phyloP scores from a whole-genome alignment of 2,329 filamentous ascomycete genomes.

The Volutella citrinella region DNA sequence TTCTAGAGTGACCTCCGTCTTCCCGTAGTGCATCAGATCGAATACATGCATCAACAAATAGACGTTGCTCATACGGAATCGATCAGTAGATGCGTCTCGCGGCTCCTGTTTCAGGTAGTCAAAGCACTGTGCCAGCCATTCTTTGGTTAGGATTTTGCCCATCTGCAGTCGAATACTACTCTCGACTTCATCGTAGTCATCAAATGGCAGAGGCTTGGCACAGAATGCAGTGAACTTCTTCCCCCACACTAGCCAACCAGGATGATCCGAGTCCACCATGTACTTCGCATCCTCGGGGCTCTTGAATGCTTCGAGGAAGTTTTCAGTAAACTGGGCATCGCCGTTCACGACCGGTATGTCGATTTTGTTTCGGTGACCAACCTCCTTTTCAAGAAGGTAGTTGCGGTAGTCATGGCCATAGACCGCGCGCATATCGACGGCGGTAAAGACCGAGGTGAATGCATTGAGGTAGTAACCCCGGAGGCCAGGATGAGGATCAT shows the following conservation, averaged over 20 bases:
- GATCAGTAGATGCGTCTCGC: conserved; percentile 73
- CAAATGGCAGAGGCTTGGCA: conserved; percentile 66
- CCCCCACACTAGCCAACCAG: conserved; percentile 95
- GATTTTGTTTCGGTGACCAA: conserved; percentile 69
- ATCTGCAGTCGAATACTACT: conserved; percentile 72
- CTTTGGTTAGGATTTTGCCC: conserved; percentile 71
- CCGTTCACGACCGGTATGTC: conserved; percentile 70
- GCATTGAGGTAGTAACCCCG: conserved; percentile 78
- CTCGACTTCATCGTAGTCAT: conserved; percentile 77
- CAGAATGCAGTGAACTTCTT: conserved; percentile 79
- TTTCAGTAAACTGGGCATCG: conserved; percentile 73
- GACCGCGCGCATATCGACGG: conserved; percentile 80
- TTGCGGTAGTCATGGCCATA: conserved; percentile 86
- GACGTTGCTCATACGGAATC: conserved; percentile 85
- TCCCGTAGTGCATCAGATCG: conserved; percentile 78
- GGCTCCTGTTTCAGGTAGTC: conserved; percentile 96
- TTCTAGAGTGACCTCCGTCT: conserved; percentile 75
- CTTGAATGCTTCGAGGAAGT: conserved; percentile 75
- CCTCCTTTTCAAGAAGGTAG: conserved; percentile 77
- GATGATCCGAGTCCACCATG: conserved; percentile 87
- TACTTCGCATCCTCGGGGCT: conserved; percentile 68
- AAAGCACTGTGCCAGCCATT: conserved; percentile 88
- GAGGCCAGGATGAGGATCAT: conserved; percentile 86
- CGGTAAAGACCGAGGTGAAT: conserved; percentile 73
- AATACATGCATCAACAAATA: conserved; percentile 87